Percentiles rank a stretch among this genome's conserved stretches.
Conservation (phyloP, 768 basidiomycete species). For the Mycena metata region DNA sequence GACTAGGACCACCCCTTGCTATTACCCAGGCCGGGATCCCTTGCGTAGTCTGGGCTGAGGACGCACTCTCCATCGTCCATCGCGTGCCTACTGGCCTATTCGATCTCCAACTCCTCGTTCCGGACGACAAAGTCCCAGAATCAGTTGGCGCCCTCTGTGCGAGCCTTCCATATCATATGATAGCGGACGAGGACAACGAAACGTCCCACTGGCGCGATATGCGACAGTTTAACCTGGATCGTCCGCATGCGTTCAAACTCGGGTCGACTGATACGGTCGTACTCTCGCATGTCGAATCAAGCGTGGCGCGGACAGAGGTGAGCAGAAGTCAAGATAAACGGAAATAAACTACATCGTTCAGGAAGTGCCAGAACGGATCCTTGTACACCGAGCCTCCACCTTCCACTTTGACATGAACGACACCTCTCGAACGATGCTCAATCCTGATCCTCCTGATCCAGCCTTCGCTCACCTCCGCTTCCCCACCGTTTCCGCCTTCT, state of each 20-base stretch:
- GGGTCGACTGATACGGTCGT: conserved; percentile 4
- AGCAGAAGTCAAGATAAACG: not conserved
- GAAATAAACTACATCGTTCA: too few relatives aligned
- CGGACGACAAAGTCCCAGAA: conserved; percentile 22
- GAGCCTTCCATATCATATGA: conserved; percentile 15
- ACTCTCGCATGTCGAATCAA: conserved; percentile 19
- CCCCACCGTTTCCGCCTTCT: conserved; percentile 31
- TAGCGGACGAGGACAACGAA: not conserved
- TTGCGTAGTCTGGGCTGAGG: conserved; percentile 38
- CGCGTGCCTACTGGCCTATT: conserved; percentile 35
- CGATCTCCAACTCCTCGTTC: conserved; percentile 37
- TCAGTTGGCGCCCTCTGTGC: conserved; percentile 22
- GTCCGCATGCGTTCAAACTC: conserved; percentile 28
- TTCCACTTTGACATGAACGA: conserved; percentile 36
- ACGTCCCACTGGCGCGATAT: conserved; percentile 20
- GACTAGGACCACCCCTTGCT: conserved; percentile 18
- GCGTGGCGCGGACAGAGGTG: not conserved
- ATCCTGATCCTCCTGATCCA: conserved; percentile 23
- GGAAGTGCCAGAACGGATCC: conserved; percentile 20
- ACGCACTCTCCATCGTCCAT: conserved; percentile 36
- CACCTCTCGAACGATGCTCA: conserved; percentile 24
- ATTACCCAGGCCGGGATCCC: conserved; percentile 21
- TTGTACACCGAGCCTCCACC: conserved; percentile 28
- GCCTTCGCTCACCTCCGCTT: conserved; percentile 18
- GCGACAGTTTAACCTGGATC: conserved; percentile 2